Conservation (phyloP, 2,329 filamentous ascomycete species). For the Colletotrichum tamarilloi region DNA sequence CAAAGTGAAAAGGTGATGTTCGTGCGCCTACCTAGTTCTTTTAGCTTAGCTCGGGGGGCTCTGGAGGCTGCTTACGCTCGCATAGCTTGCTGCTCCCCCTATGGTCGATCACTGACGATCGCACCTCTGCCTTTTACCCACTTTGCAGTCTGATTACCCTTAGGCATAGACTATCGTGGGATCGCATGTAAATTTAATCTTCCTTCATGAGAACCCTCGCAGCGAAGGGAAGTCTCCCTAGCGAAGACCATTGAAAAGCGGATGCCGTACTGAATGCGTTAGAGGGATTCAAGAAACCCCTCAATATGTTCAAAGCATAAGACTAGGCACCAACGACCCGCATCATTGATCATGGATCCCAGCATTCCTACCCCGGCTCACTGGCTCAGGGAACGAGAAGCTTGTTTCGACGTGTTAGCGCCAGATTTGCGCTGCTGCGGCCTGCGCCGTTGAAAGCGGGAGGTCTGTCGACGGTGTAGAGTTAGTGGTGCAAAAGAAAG, state of each 20-base stretch:
- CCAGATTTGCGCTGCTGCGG: not conserved
- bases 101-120: not conserved
- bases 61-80: not conserved
- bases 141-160: no score
- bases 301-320: not conserved
- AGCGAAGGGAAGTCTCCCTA: no score
- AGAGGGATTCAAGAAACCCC: not conserved
- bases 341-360: not conserved
- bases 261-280: not conserved
- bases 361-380: not conserved
- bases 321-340: not conserved
- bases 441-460: not conserved
- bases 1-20: not conserved
- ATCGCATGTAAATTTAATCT: no score
- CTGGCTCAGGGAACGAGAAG: constrained; percentile 9
- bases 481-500: no score
- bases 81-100: not conserved
- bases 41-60: not conserved
- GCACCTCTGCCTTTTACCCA: not conserved
- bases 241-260: no score
- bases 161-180: no score
- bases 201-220: no score
- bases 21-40: not conserved
- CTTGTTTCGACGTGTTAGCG: constrained; percentile 29
- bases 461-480: no score